These are phyloP conservation scores for Plantago major DNA, from an alignment of 257 asterid species.

Conservation along the genomic window DNA sequence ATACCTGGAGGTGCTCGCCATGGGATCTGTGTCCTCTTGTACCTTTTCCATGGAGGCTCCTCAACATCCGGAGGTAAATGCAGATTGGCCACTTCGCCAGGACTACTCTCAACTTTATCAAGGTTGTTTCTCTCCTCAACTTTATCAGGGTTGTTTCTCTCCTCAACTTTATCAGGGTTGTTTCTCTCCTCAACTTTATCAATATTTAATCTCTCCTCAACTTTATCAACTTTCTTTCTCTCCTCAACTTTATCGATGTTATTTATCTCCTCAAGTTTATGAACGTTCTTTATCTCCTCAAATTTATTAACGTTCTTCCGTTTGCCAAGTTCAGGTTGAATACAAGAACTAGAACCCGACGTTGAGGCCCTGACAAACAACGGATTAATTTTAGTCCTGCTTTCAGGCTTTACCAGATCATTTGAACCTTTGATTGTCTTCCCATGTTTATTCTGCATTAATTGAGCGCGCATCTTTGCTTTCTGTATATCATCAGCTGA, in stretches of 20 bases:
- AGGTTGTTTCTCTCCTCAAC: constrained; percentile 30
- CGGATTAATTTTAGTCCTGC: constrained; percentile 36
- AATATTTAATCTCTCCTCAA: constrained; percentile 26
- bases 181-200: constrained; percentile 31
- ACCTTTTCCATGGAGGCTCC: constrained; percentile 67
- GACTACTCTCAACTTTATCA: constrained; percentile 21
- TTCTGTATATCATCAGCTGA: constrained; percentile 99
- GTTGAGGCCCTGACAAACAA: constrained; percentile 33
- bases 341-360: constrained; percentile 29
- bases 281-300: constrained; percentile 3
- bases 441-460: constrained; percentile 66
- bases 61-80: constrained; percentile 37
- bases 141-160: constrained; percentile 23
- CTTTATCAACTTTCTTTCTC: constrained; percentile 8
- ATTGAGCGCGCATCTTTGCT: constrained; percentile 95
- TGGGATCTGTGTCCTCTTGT: constrained; percentile 59
- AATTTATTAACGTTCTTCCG: constrained; percentile 26
- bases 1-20: constrained; percentile 89
- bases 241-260: constrained; percentile 30
- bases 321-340: constrained; percentile 30
- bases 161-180: constrained; percentile 15
- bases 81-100: constrained; percentile 25
- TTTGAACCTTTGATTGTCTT: constrained; percentile 39
- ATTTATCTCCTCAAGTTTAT: constrained; percentile 18
- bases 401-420: constrained; percentile 46